Base-by-base conservation (phyloP, 441 rosid genomes). In the Aquilaria agallochum region DNA sequence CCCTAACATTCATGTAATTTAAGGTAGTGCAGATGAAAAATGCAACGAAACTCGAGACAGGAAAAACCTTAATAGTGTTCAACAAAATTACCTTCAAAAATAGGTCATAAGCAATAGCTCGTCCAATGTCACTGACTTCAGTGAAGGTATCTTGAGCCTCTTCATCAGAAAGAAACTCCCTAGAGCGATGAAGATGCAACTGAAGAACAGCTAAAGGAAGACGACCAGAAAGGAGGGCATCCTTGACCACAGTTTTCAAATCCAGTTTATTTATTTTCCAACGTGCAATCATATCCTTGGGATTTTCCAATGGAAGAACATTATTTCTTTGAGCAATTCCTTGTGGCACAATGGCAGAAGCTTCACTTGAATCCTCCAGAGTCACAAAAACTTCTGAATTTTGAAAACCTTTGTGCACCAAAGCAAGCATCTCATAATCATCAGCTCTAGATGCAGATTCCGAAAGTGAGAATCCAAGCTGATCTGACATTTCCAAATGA, bases 141-240 rank as follows among this genome's bases (percentile, higher is more conserved):
- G 74, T 86, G 73, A 95, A 95, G 58, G 94, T 84, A 83, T 95
- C 98, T 61, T 71, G 79, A 67, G 81, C 80, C 72, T 77, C 89
- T 47, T 83, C 80, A 60, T 82, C 83, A 69, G 74, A 66, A 48
- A 74, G 63, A 61, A 71, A 68, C 64, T 86, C 94, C 72, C 76
- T 78, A 55, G 92, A 87, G 61, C 69, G 97, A 77, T 89, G 89
- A 77, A 95, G 96, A 85, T 95, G 99, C 75, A 95, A 72, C 67
- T 95, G 99, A 71, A 92, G 94, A 77, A 90, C 98, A 61, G 99
- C 99, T 71, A 92, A 82, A 75, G 99, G 98, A 64, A 95, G 97
- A 64, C 97, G 97, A 60, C 94, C 97, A 27, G 98, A 88, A 69
- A 79, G 83, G 60, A 95, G 78, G 66, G 99, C 99, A 79, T 95